Evolutionary conservation across 2,329 filamentous ascomycete genomes (phyloP).

Genomic region (Lachnellula suecica): DNA sequence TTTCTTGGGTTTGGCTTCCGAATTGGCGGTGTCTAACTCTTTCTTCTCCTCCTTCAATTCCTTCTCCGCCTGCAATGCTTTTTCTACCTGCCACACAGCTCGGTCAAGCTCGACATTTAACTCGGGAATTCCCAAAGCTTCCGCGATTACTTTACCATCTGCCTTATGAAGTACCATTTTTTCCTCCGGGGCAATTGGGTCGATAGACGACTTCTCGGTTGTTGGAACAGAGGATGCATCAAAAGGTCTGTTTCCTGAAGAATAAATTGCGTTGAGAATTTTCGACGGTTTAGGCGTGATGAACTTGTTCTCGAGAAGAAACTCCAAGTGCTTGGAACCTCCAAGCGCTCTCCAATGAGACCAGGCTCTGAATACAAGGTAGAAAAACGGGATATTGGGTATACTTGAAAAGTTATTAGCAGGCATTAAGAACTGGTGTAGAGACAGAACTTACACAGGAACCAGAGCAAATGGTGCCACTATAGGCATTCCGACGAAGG

Average conservation of each 20-base stretch:
- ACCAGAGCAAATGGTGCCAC: slow-evolving; percentile 79
- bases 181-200: slow-evolving; percentile 32
- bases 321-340: slow-evolving; percentile 82
- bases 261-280: slow-evolving; percentile 73
- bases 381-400: slow-evolving; percentile 96
- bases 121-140: slow-evolving; percentile 65
- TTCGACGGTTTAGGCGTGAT: slow-evolving; percentile 65
- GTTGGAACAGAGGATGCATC: neutral
- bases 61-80: slow-evolving; percentile 26
- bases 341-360: slow-evolving; percentile 85
- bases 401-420: slow-evolving; percentile 51
- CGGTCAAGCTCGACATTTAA: slow-evolving; percentile 72
- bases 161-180: slow-evolving; percentile 45
- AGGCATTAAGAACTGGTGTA: neutral
- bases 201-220: slow-evolving; percentile 8
- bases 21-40: slow-evolving; percentile 16
- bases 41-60: slow-evolving; percentile 26
- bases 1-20: slow-evolving; percentile 17
- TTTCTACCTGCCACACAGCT: slow-evolving; percentile 72
- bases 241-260: slow-evolving; percentile 23
- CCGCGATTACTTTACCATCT: slow-evolving; percentile 57
- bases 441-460: slow-evolving; percentile 65
- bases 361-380: slow-evolving; percentile 87
- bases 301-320: slow-evolving; percentile 73
- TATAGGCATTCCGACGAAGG: slow-evolving; percentile 78